Evolutionary conservation across 768 basidiomycete genomes (phyloP), one percentile per base, ranked within the genome.

Genomic region (Naganishia vishniacii): DNA sequence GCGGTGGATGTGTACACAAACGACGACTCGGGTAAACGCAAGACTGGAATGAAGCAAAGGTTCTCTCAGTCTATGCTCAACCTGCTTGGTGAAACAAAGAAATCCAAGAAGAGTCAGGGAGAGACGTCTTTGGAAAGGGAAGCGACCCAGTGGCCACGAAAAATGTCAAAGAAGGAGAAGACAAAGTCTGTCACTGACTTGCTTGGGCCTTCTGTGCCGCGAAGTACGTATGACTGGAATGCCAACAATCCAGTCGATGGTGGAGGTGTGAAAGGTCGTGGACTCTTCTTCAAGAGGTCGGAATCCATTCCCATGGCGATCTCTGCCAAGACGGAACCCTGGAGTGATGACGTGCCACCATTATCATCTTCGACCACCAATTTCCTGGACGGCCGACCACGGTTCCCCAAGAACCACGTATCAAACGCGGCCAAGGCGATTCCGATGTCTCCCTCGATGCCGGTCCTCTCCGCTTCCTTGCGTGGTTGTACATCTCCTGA

Each of bases 1-100:
- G 53, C 53, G 37, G 37, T 25, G 34, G 53, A 56, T 16, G 53
- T 56, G 53, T 56, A 56, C 23, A 56, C 53, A n/a, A 56, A 40
- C 34, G 37, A 56, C 37, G 40, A 25, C 31, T 20, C 53, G 20
- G 37, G 32, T 13, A 56, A 56, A 56, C 26, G 20, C 12, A 56
- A 56, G 23, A 34, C 25, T n/a, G 53, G 53, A 11, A 4, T 56
- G 3, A 56, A 41, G 23, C 34, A 56, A 26, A 56, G 25, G 23
- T 56, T 56, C 16, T 56, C 53, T 5, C 53, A 40, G 34, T 56
- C 53, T 2, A 29, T 56, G 23, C 37, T 56, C 32, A 56, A 56
- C 31, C 16, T 56, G 37, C 23, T 56, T 15, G 53, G 53, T 20
- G 53, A 56, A 5, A 25, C 53, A 5, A 56, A 56, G 7, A 56